A percentile compares a stretch with the other conserved stretches of the same genome.
Evolutionary conservation across 176 grass and related monocot genomes (phyloP).

Genomic region (Cymbopogon citratus): DNA sequence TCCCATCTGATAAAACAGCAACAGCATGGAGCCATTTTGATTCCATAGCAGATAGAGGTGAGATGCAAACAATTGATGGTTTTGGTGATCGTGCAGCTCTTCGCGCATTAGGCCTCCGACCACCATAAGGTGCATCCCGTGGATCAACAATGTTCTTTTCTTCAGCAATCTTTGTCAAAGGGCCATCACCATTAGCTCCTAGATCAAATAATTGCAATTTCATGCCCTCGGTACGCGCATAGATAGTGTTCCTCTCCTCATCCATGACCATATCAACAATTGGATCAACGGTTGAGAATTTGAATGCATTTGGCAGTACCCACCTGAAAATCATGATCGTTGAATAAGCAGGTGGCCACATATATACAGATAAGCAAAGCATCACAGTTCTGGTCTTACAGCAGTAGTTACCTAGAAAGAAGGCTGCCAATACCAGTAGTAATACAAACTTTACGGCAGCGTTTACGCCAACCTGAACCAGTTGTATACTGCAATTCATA

Average conservation of each 20-base stretch:
- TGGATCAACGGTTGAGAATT: constrained; percentile 91
- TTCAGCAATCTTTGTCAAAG: constrained; percentile 79
- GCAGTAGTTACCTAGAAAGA: constrained; percentile 69
- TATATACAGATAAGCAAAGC: constrained; percentile 17
- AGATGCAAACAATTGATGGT: constrained; percentile 73
- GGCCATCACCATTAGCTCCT: constrained; percentile 70
- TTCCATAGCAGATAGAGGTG: constrained; percentile 72
- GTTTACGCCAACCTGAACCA: constrained; percentile 91
- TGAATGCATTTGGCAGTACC: constrained; percentile 87
- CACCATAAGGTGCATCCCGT: constrained; percentile 64
- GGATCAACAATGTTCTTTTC: constrained; percentile 90
- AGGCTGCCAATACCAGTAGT: constrained; percentile 74
- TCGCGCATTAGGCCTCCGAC: constrained; percentile 46
- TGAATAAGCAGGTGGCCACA: constrained; percentile 17
- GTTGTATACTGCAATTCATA: constrained; percentile 90
- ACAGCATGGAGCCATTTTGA: constrained; percentile 91
- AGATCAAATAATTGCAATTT: constrained; percentile 92
- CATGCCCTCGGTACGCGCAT: constrained; percentile 80
- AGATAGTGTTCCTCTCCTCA: constrained; percentile 83
- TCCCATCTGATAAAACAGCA: constrained; percentile 93
- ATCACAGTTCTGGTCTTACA: constrained; percentile 7
- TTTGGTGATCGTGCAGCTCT: constrained; percentile 58
- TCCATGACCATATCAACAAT: constrained; percentile 91
- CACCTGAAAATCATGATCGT: constrained; percentile 57
- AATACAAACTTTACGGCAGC: constrained; percentile 83